Evolutionary conservation across 805 yeast species (phyloP), one percentile per base, ranked within the genome.

Genomic region (Millerago galiae): DNA sequence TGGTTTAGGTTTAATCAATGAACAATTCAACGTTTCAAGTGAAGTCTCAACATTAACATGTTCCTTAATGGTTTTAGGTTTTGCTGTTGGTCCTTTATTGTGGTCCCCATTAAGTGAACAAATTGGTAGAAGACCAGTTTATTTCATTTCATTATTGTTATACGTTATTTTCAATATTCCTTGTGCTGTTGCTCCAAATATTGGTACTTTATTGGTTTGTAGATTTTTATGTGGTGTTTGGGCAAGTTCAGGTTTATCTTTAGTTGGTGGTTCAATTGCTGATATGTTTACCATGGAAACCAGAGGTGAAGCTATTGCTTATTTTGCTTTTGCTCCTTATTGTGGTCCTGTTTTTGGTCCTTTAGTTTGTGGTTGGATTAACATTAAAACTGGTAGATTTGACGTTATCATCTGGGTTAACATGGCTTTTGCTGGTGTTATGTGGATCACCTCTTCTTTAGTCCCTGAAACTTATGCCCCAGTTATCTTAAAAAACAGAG

Each of bases 381-480:
- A 81, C 44, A 79, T 83, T 38, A 76, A 80, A 46, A 74, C 91
- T n/a, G 74, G 71, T 14, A 68, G 83, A 52, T 71, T 79, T 56
- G 89, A 81, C 36, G 60, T 86, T 31, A 75, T 89, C 57, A 77
- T 84, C 49, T 89, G 96, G 96, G 90, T 87, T 43, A 89, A 88
- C 60, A 77, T 89, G 86, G 95, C 90, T 4, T 86, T 89, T 65
- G 85, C 93, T 2, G 96, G 96, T 49, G 74, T 76, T 4, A 80
- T 83, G 80, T 83, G 90, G 84, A 68, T 88, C 27, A 48, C 74
- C 16, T 71, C 80, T 34, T 60, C 78, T 12, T 53, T 71, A 14
- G 75, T 89, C 26, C 97, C 96, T n/a, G 97, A 89, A 66, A 89
- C 97, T 15, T 85, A 81, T 62, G 85, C 93, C 4, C 95, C 96